Base-by-base conservation (phyloP, 2,329 filamentous ascomycete genomes). In the Diaporthe humulicola region DNA sequence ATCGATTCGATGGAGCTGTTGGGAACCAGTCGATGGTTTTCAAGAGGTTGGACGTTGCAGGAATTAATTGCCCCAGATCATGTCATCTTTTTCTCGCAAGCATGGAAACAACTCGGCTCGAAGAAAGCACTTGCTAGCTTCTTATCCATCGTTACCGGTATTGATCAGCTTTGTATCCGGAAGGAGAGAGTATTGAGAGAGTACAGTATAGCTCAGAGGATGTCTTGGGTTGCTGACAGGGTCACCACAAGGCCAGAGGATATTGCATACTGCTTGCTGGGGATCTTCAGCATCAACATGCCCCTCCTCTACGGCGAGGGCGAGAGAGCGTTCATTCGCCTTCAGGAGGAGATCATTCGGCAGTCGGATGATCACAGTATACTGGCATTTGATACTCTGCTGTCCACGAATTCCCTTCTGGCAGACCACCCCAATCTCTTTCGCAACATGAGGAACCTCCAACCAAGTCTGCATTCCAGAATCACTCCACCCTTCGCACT, bases 291-390 rank as follows among this genome's bases (percentile, higher is more conserved):
- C 25, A 71, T 82, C 17, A 79, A 78, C 45, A 78, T 83, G 71
- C 78, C 81, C 2, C 71, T 82, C 15, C 76, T 81, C 10, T 82
- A 81, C 52, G 80, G 81, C n/a, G 80, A 82, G 66, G 80, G 80
- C 28, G 42, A 58, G 22, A 75, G 73, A 4, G 79, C 80, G 12
- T 81, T 80, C 64, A 71, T 76, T 30, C 69, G 79, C 28, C 77
- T 81, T 8, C 80, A 81, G 60, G 76, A 80, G 22, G 80, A 81
- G 64, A 79, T 82, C 30, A 50, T 75, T 19, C 69, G 70, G 3
- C 52, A 56, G 33, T 71, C 56, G 25, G 66, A 45, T 22, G 73
- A 74, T 15, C 73, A 70, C 56, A 77, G 74, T 42, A 36, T 78
- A 17, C 73, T 74, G n/a, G 73, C 73, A 22, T 79, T 78, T 48